Percentiles rank a stretch among this genome's conserved stretches.
phyloP scores from a whole-genome alignment of 225 moss, liverwort and hornwort species.

The Polytrichum commune region DNA sequence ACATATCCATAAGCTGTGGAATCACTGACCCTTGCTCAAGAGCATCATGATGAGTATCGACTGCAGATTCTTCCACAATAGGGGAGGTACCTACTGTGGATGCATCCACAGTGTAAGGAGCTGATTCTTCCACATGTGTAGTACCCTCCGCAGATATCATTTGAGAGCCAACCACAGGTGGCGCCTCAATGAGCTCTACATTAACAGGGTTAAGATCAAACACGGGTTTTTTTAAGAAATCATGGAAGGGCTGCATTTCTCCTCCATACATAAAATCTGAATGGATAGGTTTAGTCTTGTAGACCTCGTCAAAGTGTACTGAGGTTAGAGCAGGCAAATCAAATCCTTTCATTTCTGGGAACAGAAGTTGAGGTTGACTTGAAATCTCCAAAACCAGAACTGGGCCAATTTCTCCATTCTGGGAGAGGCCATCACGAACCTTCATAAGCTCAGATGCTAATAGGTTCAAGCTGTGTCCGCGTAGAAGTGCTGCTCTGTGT shows the following conservation, averaged over 20 bases:
- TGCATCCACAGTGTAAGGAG: too few relatives aligned
- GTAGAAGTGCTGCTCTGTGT: conserved; percentile 35
- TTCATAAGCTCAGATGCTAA: conserved; percentile 28
- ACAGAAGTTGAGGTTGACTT: conserved; percentile 11
- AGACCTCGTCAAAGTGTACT: neutral
- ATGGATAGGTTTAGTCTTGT: conserved; percentile 4
- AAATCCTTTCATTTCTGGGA: neutral
- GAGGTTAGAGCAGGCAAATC: neutral
- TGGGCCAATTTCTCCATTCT: conserved; percentile 17
- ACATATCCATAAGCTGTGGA: too few relatives aligned
- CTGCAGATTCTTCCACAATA: too few relatives aligned
- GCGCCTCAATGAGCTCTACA: neutral
- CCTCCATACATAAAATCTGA: conserved; percentile 1
- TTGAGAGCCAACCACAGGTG: too few relatives aligned
- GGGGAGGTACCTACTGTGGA: too few relatives aligned
- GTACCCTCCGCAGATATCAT: too few relatives aligned
- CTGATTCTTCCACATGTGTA: too few relatives aligned
- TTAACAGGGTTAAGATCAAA: conserved; percentile 14
- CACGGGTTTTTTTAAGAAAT: conserved; percentile 15
- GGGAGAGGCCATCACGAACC: conserved; percentile 7
- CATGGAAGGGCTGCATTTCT: conserved; percentile 10
- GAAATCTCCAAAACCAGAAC: conserved; percentile 30
- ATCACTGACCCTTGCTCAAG: too few relatives aligned
- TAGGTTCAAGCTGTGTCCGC: conserved; percentile 22
- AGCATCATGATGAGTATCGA: too few relatives aligned